Evolutionary conservation across 2,329 filamentous ascomycete genomes (phyloP).

Genomic region (Fusarium mangiferae): DNA sequence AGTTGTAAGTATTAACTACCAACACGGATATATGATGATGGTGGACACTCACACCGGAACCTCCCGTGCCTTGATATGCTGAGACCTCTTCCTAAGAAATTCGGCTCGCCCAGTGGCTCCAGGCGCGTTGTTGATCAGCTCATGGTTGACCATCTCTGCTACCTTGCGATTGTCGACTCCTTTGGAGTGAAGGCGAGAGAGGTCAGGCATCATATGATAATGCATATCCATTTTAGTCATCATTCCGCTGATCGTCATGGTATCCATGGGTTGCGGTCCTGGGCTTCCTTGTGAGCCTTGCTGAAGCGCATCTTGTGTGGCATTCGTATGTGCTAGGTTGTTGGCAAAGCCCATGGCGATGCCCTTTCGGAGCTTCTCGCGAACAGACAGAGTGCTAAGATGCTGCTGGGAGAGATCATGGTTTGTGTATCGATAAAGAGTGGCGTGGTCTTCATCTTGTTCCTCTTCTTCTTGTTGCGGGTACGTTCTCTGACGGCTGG

Average conservation of each 20-base stretch:
- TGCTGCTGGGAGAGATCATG: slow-evolving; percentile 21
- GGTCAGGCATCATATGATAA: slow-evolving; percentile 5
- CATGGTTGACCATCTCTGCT: background rate
- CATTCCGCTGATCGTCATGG: slow-evolving; percentile 11
- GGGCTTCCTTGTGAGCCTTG: background rate
- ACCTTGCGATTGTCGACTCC: background rate
- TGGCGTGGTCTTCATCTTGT: background rate
- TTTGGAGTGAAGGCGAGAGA: background rate
- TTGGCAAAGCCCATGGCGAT: slow-evolving; percentile 33
- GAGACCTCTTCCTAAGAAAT: background rate
- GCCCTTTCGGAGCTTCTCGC: slow-evolving; percentile 36
- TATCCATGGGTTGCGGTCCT: background rate
- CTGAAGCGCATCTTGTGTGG: background rate
- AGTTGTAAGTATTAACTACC: background rate
- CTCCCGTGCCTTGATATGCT: slow-evolving; percentile 4
- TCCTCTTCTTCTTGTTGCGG: background rate
- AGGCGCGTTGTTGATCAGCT: background rate
- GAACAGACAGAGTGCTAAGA: slow-evolving; percentile 18
- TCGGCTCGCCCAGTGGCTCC: background rate
- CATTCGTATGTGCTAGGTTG: background rate
- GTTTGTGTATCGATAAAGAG: background rate
- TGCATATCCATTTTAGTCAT: slow-evolving; percentile 11
- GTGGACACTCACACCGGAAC: slow-evolving; percentile 4
- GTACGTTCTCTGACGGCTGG: background rate
- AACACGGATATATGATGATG: background rate